Percentiles rank a stretch among this genome's conserved stretches.
Conservation (phyloP, 257 asterid species). For the Sherardia arvensis region DNA sequence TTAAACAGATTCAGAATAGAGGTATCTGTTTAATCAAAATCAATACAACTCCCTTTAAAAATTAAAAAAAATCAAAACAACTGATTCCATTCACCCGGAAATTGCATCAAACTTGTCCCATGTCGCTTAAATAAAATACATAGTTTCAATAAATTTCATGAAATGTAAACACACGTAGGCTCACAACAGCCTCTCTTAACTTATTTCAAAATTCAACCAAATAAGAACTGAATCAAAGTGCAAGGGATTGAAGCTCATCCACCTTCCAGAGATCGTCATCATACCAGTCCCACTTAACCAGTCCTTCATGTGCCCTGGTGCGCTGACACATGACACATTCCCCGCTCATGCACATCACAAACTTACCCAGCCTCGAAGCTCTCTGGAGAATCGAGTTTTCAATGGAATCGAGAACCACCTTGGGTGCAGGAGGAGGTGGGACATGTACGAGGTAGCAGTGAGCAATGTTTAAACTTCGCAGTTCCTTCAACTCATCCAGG, state of each 20-base stretch:
- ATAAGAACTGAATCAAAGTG: constrained; percentile 24
- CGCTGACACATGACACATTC: constrained; percentile 57
- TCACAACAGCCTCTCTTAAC: no score
- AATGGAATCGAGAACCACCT: constrained; percentile 23
- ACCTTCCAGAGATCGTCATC: constrained; percentile 73
- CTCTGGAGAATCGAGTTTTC: constrained; percentile 37
- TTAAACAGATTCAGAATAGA: no score
- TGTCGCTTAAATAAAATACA: no score
- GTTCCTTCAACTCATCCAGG: constrained; percentile 46
- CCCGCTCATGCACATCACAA: constrained; percentile 41
- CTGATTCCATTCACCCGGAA: no score
- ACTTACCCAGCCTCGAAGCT: constrained; percentile 34
- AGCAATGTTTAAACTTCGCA: constrained; percentile 72
- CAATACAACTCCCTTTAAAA: no score
- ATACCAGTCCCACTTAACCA: constrained; percentile 72
- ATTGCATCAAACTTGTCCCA: no score
- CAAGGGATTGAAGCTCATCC: constrained; percentile 67
- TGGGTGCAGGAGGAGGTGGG: constrained; percentile 24
- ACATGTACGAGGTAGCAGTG: constrained; percentile 47
- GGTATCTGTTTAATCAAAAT: no score
- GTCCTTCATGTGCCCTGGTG: constrained; percentile 55
- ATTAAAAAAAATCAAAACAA: no score
- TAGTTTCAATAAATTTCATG: no score
- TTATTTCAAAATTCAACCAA: no score
- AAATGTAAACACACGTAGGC: no score